These are phyloP conservation scores for Ascodesmis nigricans DNA, from an alignment of 495 filamentous ascomycete species.

Conservation along the genomic window DNA sequence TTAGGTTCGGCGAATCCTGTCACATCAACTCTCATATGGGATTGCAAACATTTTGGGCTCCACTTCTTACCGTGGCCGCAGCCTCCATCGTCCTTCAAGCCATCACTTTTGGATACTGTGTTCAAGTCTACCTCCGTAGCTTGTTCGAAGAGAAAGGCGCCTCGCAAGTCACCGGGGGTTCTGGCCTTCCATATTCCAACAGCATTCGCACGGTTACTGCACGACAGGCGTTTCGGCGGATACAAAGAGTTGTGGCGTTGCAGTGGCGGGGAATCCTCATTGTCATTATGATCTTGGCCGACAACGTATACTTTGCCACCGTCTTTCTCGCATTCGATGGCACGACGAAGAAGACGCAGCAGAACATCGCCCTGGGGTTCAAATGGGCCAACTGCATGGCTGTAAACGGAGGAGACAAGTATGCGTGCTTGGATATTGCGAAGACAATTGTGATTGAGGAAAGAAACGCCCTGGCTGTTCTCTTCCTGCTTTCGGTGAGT, in stretches of 20 bases:
- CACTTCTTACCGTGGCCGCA: slow-evolving; percentile 56
- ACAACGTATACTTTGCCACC: slow-evolving; percentile 78
- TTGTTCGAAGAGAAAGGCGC: slow-evolving; percentile 44
- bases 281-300: slow-evolving; percentile 64
- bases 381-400: slow-evolving; percentile 54
- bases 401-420: slow-evolving; percentile 35
- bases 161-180: slow-evolving; percentile 39
- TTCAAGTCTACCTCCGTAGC: slow-evolving; percentile 73
- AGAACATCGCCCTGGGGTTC: slow-evolving; percentile 27
- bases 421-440: slow-evolving; percentile 38
- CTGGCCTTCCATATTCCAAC: slow-evolving; percentile 49
- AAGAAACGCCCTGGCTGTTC: slow-evolving; percentile 54
- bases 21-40: slow-evolving; percentile 76
- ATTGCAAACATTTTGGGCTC: slow-evolving; percentile 72
- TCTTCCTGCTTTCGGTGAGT: slow-evolving; percentile 59
- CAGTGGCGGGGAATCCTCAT: slow-evolving; percentile 86
- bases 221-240: slow-evolving; percentile 64
- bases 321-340: slow-evolving; percentile 73
- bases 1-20: slow-evolving; percentile 72
- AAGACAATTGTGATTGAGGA: slow-evolving; percentile 41
- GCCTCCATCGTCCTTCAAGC: slow-evolving; percentile 60
- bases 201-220: slow-evolving; percentile 70
- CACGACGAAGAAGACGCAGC: slow-evolving; percentile 32
- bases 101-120: slow-evolving; percentile 63
- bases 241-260: slow-evolving; percentile 65